Conservation (phyloP, 257 asterid genomes). For the Anisodus acutangulus region DNA sequence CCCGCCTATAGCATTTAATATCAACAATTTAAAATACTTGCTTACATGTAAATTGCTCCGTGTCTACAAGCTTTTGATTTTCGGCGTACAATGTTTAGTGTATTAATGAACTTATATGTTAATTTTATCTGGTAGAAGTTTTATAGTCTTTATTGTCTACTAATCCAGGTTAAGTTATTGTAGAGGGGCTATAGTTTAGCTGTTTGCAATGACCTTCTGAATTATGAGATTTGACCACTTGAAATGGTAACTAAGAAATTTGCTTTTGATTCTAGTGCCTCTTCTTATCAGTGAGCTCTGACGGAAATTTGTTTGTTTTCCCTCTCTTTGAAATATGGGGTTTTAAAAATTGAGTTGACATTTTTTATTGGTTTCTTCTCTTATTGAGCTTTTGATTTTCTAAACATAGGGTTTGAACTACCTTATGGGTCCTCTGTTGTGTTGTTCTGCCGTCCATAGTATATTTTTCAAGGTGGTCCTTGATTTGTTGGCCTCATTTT, state of each 20-base stretch:
- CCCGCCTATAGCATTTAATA: too few relatives aligned
- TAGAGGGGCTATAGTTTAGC: background rate
- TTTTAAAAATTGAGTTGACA: background rate
- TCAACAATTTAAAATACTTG: background rate
- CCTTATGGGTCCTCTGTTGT: background rate
- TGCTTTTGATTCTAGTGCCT: background rate
- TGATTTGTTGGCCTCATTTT: constrained; percentile 13
- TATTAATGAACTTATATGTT: background rate
- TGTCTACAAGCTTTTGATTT: background rate
- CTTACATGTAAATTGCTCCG: background rate
- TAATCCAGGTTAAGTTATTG: background rate
- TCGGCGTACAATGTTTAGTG: background rate
- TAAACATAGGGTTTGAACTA: background rate
- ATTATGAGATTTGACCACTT: background rate
- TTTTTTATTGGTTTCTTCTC: background rate
- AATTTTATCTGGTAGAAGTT: background rate
- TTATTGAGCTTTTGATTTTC: background rate
- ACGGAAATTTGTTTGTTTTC: background rate
- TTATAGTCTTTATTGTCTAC: background rate
- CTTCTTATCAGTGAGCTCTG: background rate
- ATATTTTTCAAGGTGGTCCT: background rate
- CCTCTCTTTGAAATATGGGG: background rate
- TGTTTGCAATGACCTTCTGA: background rate
- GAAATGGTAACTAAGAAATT: background rate
- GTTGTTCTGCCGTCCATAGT: background rate